Evolutionary conservation across 805 yeast genomes (phyloP).

Genomic region (Yamadazyma sp.): DNA sequence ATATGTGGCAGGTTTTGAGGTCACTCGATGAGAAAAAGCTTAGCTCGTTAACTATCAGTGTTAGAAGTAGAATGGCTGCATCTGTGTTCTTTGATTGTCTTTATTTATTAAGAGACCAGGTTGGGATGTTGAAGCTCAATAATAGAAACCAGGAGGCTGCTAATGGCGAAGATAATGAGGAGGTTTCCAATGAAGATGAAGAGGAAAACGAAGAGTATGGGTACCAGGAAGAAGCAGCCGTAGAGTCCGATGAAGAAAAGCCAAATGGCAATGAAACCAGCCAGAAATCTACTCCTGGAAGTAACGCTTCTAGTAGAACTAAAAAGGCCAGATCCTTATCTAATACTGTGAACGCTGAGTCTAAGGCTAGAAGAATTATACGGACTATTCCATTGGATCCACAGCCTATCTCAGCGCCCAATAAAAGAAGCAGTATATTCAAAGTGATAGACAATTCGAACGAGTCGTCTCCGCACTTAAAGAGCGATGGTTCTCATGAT

Average conservation of each 20-base stretch:
- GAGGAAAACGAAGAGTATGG: conserved; percentile 26
- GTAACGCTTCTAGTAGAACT: conserved; percentile 31
- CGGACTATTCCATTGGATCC: conserved; percentile 83
- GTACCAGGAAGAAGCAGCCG: conserved; percentile 22
- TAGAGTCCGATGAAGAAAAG: conserved; percentile 22
- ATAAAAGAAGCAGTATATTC: conserved; percentile 37
- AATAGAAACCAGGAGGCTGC: conserved; percentile 30
- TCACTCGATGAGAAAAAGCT: conserved; percentile 57
- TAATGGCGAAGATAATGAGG: conserved; percentile 29
- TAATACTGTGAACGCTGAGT: conserved; percentile 60
- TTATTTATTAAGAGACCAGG: conserved; percentile 79
- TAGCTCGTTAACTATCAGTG: conserved; percentile 47
- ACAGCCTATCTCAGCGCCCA: conserved; percentile 56
- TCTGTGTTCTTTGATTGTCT: conserved; percentile 90
- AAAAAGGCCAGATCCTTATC: conserved; percentile 52
- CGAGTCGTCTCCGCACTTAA: conserved; percentile 30
- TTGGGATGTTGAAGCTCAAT: conserved; percentile 74
- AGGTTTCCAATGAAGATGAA: conserved; percentile 24
- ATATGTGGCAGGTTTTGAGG: conserved; percentile 86
- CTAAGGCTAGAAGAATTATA: conserved; percentile 71
- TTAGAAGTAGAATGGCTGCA: conserved; percentile 86
- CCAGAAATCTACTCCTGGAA: conserved; percentile 39
- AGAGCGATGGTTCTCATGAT: conserved; percentile 8
- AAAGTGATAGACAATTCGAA: conserved; percentile 36
- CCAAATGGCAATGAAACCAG: conserved; percentile 17